Evolutionary conservation across 2,329 filamentous ascomycete species (phyloP).

Genomic region (Colletotrichum sp.): DNA sequence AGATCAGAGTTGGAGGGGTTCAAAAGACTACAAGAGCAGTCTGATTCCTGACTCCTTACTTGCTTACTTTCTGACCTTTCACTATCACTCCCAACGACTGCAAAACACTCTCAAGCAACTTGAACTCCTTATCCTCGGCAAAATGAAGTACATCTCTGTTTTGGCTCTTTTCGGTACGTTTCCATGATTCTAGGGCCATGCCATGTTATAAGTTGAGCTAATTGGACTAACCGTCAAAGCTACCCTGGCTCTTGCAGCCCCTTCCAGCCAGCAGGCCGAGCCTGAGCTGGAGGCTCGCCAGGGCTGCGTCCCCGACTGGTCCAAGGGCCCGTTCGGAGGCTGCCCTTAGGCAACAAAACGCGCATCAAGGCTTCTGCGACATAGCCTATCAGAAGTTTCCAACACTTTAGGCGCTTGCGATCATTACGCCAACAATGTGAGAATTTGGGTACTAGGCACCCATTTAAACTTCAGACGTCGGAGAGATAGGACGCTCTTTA

Average conservation of each 20-base stretch:
- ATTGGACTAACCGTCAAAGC: not conserved
- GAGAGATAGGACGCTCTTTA: too few relatives aligned
- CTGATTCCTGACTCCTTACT: not conserved
- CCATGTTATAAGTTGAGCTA: not conserved
- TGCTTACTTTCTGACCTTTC: rapidly evolving
- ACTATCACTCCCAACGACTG: not conserved
- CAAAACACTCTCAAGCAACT: not conserved
- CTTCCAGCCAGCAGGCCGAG: not conserved
- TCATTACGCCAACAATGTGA: too few relatives aligned
- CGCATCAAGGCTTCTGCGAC: too few relatives aligned
- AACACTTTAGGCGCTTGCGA: rapidly evolving
- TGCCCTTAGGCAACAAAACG: not conserved
- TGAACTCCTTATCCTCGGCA: not conserved
- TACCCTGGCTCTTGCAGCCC: not conserved
- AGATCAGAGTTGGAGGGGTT: not conserved
- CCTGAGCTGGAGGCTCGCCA: not conserved
- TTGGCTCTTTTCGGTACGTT: not conserved
- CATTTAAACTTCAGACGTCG: too few relatives aligned
- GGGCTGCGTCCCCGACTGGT: not conserved
- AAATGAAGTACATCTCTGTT: not conserved
- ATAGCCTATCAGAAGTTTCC: rapidly evolving
- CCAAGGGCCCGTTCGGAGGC: not conserved
- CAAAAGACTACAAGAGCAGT: not conserved
- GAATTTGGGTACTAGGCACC: too few relatives aligned
- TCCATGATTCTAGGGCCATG: not conserved